These are phyloP conservation scores for Phyllosticta citrichinensis DNA, from an alignment of 2,329 filamentous ascomycete genomes.

Conservation along the genomic window DNA sequence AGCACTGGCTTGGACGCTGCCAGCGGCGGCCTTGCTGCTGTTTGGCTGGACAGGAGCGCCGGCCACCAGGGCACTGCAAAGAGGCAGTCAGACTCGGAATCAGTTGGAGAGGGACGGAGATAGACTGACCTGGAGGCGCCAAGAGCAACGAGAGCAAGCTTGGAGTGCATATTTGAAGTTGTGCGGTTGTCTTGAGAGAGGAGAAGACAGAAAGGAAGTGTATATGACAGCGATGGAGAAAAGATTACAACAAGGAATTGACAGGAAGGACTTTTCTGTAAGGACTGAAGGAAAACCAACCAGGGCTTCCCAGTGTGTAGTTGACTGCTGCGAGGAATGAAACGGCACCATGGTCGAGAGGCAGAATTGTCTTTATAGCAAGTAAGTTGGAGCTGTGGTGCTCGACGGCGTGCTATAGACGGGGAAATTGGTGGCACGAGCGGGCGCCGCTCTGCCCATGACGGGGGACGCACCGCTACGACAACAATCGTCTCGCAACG, in stretches of 20 bases:
- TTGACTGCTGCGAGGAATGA: conserved; percentile 8
- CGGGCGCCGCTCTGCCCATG: not conserved
- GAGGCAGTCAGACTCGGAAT: not conserved
- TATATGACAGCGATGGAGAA: not conserved
- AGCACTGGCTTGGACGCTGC: not conserved
- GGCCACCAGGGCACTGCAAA: conserved; percentile 6
- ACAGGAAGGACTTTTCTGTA: not conserved
- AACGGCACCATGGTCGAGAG: not conserved
- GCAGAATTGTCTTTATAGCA: not conserved
- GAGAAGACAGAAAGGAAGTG: not conserved
- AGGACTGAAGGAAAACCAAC: not conserved
- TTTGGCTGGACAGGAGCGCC: not conserved
- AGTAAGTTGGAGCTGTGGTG: not conserved
- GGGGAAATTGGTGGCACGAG: not conserved
- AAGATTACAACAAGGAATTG: conserved; percentile 4
- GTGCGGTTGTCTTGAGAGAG: not conserved
- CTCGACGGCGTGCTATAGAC: not conserved
- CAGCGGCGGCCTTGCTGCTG: not conserved
- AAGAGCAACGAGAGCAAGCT: conserved; percentile 6
- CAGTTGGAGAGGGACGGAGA: not conserved
- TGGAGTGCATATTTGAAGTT: conserved; percentile 6
- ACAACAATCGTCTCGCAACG: not conserved
- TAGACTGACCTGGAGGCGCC: conserved; percentile 2
- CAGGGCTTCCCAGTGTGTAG: conserved; percentile 4
- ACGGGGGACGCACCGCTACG: not conserved